phyloP scores from a whole-genome alignment of 768 basidiomycete genomes.

The Lactarius sanguifluus region DNA sequence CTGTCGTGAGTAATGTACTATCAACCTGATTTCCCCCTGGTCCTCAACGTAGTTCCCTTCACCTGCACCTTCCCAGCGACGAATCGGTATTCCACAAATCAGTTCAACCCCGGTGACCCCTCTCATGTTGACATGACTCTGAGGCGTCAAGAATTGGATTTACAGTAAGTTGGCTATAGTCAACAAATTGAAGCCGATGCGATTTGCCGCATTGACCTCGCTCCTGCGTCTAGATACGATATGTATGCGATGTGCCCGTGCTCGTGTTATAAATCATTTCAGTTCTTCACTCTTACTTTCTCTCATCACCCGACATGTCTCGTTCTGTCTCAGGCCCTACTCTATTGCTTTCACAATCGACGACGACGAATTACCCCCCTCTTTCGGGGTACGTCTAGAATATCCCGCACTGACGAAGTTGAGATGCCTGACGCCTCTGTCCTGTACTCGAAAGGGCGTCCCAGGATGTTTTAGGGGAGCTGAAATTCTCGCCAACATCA shows the following conservation, averaged over 20 bases:
- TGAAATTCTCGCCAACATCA: conserved; percentile 7
- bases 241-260: no score
- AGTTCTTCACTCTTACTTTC: neutral
- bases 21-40: no score
- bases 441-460: neutral
- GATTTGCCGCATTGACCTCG: no score
- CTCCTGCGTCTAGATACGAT: neutral
- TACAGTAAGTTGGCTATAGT: no score
- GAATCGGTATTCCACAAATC: no score
- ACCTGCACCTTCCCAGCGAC: no score
- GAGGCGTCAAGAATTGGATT: no score
- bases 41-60: no score
- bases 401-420: neutral
- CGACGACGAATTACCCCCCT: neutral
- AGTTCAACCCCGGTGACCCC: no score
- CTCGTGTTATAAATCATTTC: neutral
- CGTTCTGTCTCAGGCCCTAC: neutral
- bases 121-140: no score
- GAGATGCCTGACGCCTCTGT: neutral
- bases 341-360: neutral
- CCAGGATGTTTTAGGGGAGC: neutral
- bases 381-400: neutral
- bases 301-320: neutral
- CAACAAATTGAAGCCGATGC: no score
- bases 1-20: no score